Evolutionary conservation across 768 basidiomycete species (phyloP).

Genomic region (Tephrocybe sp.): DNA sequence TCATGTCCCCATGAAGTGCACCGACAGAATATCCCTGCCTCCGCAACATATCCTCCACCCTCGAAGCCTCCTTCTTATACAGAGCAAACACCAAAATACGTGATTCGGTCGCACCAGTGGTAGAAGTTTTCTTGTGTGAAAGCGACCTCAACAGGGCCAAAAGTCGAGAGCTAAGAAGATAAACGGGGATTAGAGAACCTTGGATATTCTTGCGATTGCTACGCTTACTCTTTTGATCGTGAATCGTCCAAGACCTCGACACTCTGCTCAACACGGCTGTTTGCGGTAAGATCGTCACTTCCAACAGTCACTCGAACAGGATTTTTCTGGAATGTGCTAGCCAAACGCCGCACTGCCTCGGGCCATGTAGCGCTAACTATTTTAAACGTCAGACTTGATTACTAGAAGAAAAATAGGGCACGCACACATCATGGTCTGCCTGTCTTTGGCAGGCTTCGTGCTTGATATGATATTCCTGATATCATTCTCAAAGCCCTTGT

Average conservation of each 20-base stretch:
- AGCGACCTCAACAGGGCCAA: slow-evolving; percentile 54
- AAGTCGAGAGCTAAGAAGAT: slow-evolving; percentile 65
- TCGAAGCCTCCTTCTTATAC: slow-evolving; percentile 95
- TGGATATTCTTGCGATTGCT: slow-evolving; percentile 23
- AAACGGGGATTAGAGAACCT: not conserved
- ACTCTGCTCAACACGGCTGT: slow-evolving; percentile 88
- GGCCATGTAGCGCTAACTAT: slow-evolving; percentile 99
- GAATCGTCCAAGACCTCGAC: slow-evolving; percentile 91
- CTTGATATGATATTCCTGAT: slow-evolving; percentile 86
- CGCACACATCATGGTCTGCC: slow-evolving; percentile 95
- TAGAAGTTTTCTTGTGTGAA: slow-evolving; percentile 61
- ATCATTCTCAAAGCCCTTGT: slow-evolving; percentile 98
- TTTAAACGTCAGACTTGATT: slow-evolving; percentile 1
- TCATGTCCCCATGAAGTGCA: slow-evolving; percentile 89
- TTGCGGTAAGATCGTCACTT: slow-evolving; percentile 92
- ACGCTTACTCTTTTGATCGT: slow-evolving; percentile 76
- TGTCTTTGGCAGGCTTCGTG: slow-evolving; percentile 62
- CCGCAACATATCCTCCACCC: slow-evolving; percentile 80
- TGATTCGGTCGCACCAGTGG: slow-evolving; percentile 49
- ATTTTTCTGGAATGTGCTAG: slow-evolving; percentile 80
- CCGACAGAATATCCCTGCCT: slow-evolving; percentile 76
- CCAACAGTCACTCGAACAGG: slow-evolving; percentile 94
- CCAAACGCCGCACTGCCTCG: slow-evolving; percentile 86
- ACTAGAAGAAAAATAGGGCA: slow-evolving; percentile 18
- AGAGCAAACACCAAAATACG: slow-evolving; percentile 91